Conservation (phyloP, 83 land plant species). For the Diphasiastrum complanatum region DNA sequence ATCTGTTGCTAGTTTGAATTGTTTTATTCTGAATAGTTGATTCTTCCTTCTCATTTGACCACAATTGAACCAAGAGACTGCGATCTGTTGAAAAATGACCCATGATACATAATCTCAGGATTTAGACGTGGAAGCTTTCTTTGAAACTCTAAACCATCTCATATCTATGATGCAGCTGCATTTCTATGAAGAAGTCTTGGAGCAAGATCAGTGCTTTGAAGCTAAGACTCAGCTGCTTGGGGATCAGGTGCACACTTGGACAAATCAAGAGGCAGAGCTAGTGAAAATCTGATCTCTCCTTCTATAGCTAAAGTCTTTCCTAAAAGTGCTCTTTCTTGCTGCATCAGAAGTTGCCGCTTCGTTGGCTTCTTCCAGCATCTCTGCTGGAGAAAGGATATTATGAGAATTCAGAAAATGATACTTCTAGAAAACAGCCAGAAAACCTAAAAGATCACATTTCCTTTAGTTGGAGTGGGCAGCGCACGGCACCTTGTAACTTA, state of each 20-base stretch:
- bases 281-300: neutral
- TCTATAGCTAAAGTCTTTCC: neutral
- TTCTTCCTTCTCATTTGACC: too few species aligned
- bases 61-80: too few species aligned
- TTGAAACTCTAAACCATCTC: neutral
- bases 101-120: too few species aligned
- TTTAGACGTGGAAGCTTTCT: neutral
- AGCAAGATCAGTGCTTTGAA: constrained; percentile 39
- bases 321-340: neutral
- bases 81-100: too few species aligned
- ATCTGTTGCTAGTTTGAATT: too few species aligned
- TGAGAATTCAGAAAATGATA: neutral
- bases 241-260: constrained; percentile 44
- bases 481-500: constrained; percentile 58
- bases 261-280: constrained; percentile 6
- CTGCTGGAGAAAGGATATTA: constrained; percentile 52
- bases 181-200: constrained; percentile 69
- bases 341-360: constrained; percentile 65
- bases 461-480: constrained; percentile 76
- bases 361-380: constrained; percentile 63
- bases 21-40: too few species aligned
- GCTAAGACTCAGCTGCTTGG: constrained; percentile 54
- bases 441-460: neutral
- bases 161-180: constrained; percentile 50
- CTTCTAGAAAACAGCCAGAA: neutral